phyloP scores from a whole-genome alignment of 2,329 filamentous ascomycete genomes.

The Claviceps purpurea region DNA sequence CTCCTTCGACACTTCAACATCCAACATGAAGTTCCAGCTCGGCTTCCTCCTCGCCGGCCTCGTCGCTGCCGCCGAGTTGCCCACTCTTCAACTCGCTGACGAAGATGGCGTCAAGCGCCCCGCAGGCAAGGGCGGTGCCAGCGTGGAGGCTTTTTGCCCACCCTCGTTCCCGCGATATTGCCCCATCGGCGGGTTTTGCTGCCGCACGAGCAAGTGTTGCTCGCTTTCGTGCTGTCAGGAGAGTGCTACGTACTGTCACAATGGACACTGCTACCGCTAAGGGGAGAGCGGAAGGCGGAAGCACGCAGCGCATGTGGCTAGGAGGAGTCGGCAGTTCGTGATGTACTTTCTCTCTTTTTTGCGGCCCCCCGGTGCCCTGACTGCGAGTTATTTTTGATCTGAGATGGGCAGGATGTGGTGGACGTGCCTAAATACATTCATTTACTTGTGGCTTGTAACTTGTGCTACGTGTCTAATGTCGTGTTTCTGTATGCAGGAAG shows the following conservation, averaged over 20 bases:
- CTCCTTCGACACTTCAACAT: not conserved
- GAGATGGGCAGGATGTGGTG: no score
- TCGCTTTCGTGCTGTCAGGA: slow-evolving; percentile 4
- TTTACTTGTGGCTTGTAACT: no score
- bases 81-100: not conserved
- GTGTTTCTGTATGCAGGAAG: no score
- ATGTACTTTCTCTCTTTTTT: no score
- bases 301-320: no score
- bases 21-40: not conserved
- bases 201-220: slow-evolving; percentile 7
- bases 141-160: not conserved
- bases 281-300: not conserved
- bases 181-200: slow-evolving; percentile 4
- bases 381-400: no score
- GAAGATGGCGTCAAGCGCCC: slow-evolving; percentile 2
- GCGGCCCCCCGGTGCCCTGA: no score
- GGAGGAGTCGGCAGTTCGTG: no score
- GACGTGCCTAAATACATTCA: no score
- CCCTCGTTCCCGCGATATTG: slow-evolving; percentile 4
- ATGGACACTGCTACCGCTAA: slow-evolving; percentile 7
- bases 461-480: no score
- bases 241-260: slow-evolving; percentile 3
- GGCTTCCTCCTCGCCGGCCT: not conserved
- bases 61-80: not conserved
- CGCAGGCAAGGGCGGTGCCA: not conserved